Evolutionary conservation across 345 rosid species (phyloP), one percentile per base, ranked within the genome.

Genomic region (Cardiospermum halicacabum): DNA sequence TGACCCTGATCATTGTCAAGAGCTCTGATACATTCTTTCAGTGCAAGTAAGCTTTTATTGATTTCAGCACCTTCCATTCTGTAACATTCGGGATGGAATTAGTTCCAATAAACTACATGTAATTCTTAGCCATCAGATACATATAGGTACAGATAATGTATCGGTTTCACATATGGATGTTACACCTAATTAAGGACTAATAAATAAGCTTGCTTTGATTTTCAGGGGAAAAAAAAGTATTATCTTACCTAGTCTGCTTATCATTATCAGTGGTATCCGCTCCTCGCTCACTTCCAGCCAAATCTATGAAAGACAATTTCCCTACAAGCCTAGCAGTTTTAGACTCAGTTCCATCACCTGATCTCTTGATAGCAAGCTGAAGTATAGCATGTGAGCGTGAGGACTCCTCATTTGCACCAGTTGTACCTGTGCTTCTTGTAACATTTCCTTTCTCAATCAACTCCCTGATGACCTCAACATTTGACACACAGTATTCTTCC

Each of bases 211-310:
- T 62, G 30, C 12, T 56, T 31, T 31, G 28, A 1, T 28, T 47
- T 36, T 43, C 27, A 51, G 18, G 26, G 7, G 50, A 40, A 26
- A 48, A 39, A 40, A n/a, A 9, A 18, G 53, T 61, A n/a, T 8
- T 37, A 18, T 18, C 24, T 11, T 64, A 85, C 91, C 91, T 83
- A 19, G 91, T 85, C 43, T 77, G 86, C 68, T 83, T 81, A 68
- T 86, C 86, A 76, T 83, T 86, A 53, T 86, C 91, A 39, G 85
- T 86, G 15, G 91, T 86, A 76, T 86, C 91, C 28, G 88, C 88
- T 51, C 91, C 91, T 3, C 86, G 84, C 75, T 86, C 91, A 71
- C 88, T 86, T 50, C 88, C 91, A 37, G 83, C 91, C 63, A 85
- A 83, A 67, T 83, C 88, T 56, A 85, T 85, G 65, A 85, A 83